Evolutionary conservation across 208 protist genomes (phyloP).

Genomic region (Angomonas desouzai): DNA sequence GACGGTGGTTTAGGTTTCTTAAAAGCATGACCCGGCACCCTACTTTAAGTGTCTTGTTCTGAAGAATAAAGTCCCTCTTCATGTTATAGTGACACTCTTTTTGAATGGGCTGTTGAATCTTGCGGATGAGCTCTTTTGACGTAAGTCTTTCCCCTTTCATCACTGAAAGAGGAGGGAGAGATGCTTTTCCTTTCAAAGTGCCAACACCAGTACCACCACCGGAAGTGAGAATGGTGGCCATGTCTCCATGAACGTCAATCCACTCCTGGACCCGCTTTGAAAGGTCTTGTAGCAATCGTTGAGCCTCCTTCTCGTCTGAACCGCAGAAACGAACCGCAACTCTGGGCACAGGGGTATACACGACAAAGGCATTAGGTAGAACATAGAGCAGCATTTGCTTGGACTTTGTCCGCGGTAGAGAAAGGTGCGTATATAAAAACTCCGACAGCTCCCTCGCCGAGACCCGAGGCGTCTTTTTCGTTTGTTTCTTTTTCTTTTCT

Average conservation of each 20-base stretch:
- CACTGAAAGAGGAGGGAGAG: neutral
- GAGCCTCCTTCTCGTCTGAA: neutral
- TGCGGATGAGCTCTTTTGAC: neutral
- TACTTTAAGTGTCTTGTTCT: conserved; percentile 73
- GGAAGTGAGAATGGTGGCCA: neutral
- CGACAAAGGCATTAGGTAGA: neutral
- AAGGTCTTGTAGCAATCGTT: too few species aligned
- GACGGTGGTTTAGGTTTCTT: conserved; percentile 54
- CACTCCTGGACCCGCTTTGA: neutral
- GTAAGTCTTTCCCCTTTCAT: neutral
- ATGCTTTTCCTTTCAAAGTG: neutral
- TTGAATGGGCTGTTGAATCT: conserved; percentile 11
- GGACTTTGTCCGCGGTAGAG: neutral
- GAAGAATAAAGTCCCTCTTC: conserved; percentile 45
- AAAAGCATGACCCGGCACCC: conserved; percentile 87
- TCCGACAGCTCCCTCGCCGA: neutral
- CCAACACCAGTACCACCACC: neutral
- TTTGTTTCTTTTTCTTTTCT: neutral
- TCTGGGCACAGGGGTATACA: neutral
- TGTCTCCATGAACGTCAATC: neutral
- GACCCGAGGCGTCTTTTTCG: neutral
- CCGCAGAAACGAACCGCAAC: neutral
- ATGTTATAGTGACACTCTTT: conserved; percentile 27
- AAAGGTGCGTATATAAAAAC: neutral
- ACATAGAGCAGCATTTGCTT: neutral